phyloP scores from a whole-genome alignment of 805 yeast genomes.

The Candida multigemmis region DNA sequence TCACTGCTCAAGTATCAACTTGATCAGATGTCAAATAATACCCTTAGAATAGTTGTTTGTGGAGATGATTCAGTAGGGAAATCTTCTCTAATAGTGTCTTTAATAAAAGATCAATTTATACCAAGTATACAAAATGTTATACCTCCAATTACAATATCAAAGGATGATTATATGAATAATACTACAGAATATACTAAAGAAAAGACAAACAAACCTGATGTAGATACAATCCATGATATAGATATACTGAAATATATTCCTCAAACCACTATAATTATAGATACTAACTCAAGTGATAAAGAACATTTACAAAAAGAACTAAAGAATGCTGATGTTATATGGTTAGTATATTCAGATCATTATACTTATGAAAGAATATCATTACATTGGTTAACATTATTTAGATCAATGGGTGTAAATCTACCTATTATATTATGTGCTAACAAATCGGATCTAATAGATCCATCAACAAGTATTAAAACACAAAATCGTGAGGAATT shows the following conservation, averaged over 20 bases:
- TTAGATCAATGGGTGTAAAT: conserved; percentile 89
- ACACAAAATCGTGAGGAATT: conserved; percentile 61
- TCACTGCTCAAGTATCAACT: too few species aligned
- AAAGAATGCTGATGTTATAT: conserved; percentile 79
- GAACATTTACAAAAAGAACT: conserved; percentile 58
- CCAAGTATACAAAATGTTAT: conserved; percentile 69
- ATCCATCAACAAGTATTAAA: conserved; percentile 33
- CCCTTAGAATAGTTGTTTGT: conserved; percentile 77
- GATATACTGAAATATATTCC: conserved; percentile 25
- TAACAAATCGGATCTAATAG: conserved; percentile 56
- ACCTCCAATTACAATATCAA: conserved; percentile 80
- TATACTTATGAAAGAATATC: conserved; percentile 90
- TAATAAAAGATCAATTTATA: conserved; percentile 75
- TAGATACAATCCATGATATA: conserved; percentile 4
- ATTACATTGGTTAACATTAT: conserved; percentile 89
- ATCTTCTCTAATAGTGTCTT: conserved; percentile 66
- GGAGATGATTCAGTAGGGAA: conserved; percentile 94
- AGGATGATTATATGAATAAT: conserved; percentile 44
- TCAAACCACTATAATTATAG: conserved; percentile 60
- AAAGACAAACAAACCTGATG: conserved; percentile 2
- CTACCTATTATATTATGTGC: conserved; percentile 88
- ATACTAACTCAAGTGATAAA: conserved; percentile 66
- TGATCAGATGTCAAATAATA: conserved; percentile 37
- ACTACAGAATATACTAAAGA: conserved; percentile 10
- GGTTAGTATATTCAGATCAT: conserved; percentile 92